phyloP scores from a whole-genome alignment of 1,139 yeast genomes.

The Suhomyces bribrorum region DNA sequence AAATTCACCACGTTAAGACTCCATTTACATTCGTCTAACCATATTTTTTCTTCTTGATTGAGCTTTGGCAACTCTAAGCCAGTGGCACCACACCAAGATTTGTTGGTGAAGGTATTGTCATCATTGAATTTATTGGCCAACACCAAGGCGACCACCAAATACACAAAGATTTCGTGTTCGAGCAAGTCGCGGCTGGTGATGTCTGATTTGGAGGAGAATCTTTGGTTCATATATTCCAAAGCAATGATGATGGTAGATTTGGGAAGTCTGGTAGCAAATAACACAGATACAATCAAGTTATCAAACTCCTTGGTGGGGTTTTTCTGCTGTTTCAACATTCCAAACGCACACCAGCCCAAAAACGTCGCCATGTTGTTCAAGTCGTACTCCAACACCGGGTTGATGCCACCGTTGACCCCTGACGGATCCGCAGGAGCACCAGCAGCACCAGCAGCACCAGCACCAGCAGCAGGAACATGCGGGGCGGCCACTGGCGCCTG shows the following conservation, averaged over 20 bases:
- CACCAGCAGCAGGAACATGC: no score
- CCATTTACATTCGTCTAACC: conserved; percentile 62
- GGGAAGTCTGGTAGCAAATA: conserved; percentile 89
- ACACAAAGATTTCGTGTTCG: conserved; percentile 55
- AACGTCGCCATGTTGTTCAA: conserved; percentile 76
- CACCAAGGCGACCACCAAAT: conserved; percentile 69
- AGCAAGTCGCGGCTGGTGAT: conserved; percentile 27
- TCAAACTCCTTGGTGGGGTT: conserved; percentile 58
- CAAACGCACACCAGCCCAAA: conserved; percentile 65
- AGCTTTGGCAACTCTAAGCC: conserved; percentile 65
- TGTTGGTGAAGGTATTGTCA: conserved; percentile 93
- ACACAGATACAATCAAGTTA: conserved; percentile 62
- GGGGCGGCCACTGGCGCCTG: conserved; percentile 10
- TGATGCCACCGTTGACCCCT: conserved; percentile 68
- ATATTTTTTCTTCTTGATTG: conserved; percentile 67
- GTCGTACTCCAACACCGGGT: conserved; percentile 77
- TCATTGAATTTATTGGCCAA: conserved; percentile 94
- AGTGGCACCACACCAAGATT: conserved; percentile 94
- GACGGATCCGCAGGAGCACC: conserved; percentile 17
- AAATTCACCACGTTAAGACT: conserved; percentile 47
- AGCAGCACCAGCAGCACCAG: conserved; percentile 11
- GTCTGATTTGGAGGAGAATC: conserved; percentile 31
- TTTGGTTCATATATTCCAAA: conserved; percentile 66
- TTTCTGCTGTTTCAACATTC: conserved; percentile 53
- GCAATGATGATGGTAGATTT: conserved; percentile 77